phyloP scores from a whole-genome alignment of 2,329 filamentous ascomycete species.

The Colletotrichum neosansevieriae region DNA sequence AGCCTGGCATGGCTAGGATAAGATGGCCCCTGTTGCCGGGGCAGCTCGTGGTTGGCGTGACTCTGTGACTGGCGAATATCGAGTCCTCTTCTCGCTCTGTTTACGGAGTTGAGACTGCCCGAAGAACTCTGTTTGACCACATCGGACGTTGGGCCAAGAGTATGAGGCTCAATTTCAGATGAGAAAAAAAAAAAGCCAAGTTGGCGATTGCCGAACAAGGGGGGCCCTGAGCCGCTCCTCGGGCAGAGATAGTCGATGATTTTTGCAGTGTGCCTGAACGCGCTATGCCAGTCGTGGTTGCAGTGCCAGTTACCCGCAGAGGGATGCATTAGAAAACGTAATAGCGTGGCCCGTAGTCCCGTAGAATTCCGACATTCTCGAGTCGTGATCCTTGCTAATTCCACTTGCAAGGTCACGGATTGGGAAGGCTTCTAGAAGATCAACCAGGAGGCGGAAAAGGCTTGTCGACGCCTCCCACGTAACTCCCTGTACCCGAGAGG shows the following conservation, averaged over 20 bases:
- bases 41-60: background rate
- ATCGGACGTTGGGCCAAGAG: slow-evolving; percentile 37
- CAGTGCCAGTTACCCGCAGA: slow-evolving; percentile 18
- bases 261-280: slow-evolving; percentile 13
- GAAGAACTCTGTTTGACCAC: background rate
- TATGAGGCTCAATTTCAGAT: slow-evolving; percentile 31
- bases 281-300: slow-evolving; percentile 25
- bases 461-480: slow-evolving; percentile 33
- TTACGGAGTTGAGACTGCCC: background rate
- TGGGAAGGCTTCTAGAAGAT: slow-evolving; percentile 40
- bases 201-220: slow-evolving; percentile 32
- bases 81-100: background rate
- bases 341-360: slow-evolving; percentile 28
- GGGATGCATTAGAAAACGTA: slow-evolving; percentile 29
- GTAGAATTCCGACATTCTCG: slow-evolving; percentile 32
- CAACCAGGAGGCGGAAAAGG: slow-evolving; percentile 9
- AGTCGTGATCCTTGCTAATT: slow-evolving; percentile 27
- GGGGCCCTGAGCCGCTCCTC: slow-evolving; percentile 16
- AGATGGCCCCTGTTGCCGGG: background rate
- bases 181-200: slow-evolving; percentile 17
- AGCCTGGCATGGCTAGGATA: slow-evolving; percentile 7
- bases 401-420: slow-evolving; percentile 20
- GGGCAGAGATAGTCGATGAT: background rate
- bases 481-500: slow-evolving; percentile 17
- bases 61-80: background rate